Conservation (phyloP, 2,329 filamentous ascomycete species). For the Cladosporium sp. region DNA sequence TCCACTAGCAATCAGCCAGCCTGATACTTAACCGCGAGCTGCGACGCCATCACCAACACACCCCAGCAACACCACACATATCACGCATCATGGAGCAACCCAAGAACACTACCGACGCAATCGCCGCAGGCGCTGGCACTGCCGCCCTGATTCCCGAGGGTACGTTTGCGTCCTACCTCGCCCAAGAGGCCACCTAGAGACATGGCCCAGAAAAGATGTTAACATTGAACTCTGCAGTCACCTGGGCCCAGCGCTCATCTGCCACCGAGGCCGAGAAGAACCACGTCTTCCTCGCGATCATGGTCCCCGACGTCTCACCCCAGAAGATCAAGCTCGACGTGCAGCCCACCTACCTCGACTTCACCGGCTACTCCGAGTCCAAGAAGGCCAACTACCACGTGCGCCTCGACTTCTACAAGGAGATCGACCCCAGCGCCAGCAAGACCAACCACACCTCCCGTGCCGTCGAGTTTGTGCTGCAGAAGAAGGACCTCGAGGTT, state of each 20-base stretch:
- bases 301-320: constrained; percentile 78
- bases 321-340: constrained; percentile 79
- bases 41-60: constrained; percentile 6
- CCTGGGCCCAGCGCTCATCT: constrained; percentile 97
- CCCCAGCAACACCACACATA: constrained; percentile 18
- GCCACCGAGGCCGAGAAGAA: constrained; percentile 79
- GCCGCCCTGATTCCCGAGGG: constrained; percentile 39
- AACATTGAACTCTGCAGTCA: constrained; percentile 60
- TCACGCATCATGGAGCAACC: constrained; percentile 33
- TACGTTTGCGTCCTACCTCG: constrained; percentile 23
- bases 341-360: constrained; percentile 72
- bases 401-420: constrained; percentile 81
- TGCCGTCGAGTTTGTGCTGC: constrained; percentile 84
- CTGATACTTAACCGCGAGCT: constrained; percentile 15
- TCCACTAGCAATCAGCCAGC: constrained; percentile 16
- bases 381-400: constrained; percentile 87
- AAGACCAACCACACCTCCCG: constrained; percentile 86
- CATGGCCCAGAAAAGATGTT: constrained; percentile 19
- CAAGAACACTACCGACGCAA: constrained; percentile 37
- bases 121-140: constrained; percentile 33
- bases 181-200: background rate
- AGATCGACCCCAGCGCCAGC: constrained; percentile 82
- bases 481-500: constrained; percentile 94
- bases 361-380: constrained; percentile 77
- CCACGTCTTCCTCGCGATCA: constrained; percentile 90